Base-by-base conservation (phyloP, 306 rosid species). In the Pterocarpus macrocarpus region DNA sequence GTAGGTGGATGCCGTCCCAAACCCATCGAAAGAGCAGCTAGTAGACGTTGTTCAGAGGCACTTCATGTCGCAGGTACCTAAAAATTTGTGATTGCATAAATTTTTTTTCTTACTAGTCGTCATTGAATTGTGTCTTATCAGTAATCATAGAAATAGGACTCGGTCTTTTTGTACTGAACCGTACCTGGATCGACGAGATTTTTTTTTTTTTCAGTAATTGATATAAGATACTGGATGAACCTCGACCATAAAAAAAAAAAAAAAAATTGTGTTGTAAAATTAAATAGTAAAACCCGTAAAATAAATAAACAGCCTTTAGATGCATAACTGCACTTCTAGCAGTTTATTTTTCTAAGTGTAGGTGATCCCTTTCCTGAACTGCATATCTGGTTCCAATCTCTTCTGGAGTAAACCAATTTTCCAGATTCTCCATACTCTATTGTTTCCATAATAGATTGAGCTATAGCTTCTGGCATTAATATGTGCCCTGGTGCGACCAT, bases 11-110 rank as follows among this genome's bases (percentile, higher is more conserved):
- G 93, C 88, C n/a, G 63, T 90, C 59, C 98, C 98, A 36, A 95
- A 95, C 82, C 99, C 98, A 33, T 95, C 99, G 0, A 95, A 90
- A 84, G 99, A 95, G 89, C 98, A 95, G 83, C 88, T 95, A 5
- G 88, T 93, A 45, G 98, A 93, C 82, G 90, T 88, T 69, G 99
- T 95, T 66, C 99, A 92, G 89, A 93, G 99, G 93, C 99, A 95
- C 87, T 95, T 95, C 90, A 89, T 91, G 97, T 91, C 99, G 4
- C 99, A 90, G 99, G 99, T 95, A 89, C 64, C 82, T 80, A 5
- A 39, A 14, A 50, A 30, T 34, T 65, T 38, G 4, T 5, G 55
- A 45, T 50, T 75, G 35, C 65, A 2, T 62, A 10, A 71, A 68
- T 44, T 45, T 22, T 50, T 50, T 69, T 22, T 62, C 45, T 61